phyloP scores from a whole-genome alignment of 139 green algal genomes.

The Tetradesmus obliquus region DNA sequence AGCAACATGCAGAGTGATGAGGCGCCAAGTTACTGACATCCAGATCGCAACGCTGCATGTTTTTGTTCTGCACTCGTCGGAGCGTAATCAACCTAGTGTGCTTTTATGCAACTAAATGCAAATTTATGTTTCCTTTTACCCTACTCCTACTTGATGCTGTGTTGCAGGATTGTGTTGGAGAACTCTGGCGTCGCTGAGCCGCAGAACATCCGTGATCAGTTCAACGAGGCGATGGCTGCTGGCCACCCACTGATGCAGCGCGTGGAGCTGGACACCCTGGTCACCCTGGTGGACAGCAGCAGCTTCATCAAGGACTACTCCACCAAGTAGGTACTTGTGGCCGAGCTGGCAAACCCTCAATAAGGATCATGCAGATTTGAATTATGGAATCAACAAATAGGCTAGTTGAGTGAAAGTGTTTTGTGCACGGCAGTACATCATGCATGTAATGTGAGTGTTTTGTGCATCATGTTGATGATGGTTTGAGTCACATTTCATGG shows the following conservation, averaged over 20 bases:
- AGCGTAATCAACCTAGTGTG: too few species aligned
- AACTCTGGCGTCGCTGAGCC: constrained; percentile 95
- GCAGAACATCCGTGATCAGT: constrained; percentile 92
- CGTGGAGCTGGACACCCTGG: constrained; percentile 86
- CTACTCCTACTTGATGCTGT: background rate
- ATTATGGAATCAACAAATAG: too few species aligned
- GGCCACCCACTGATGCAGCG: constrained; percentile 79
- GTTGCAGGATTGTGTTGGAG: constrained; percentile 89
- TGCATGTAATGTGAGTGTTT: background rate
- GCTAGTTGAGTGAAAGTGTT: background rate
- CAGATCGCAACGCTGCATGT: too few species aligned
- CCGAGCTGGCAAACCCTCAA: background rate
- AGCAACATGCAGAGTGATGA: too few species aligned
- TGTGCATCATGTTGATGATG: background rate
- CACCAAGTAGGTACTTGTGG: background rate
- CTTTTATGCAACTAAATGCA: background rate
- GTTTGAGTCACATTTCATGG: too few species aligned
- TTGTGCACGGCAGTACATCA: background rate
- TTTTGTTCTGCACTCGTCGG: too few species aligned
- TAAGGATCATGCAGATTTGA: too few species aligned
- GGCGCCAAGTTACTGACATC: too few species aligned
- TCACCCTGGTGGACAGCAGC: constrained; percentile 87
- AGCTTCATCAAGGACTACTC: constrained; percentile 88
- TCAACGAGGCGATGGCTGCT: constrained; percentile 76
- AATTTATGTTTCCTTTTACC: too few species aligned